Evolutionary conservation across 345 rosid genomes (phyloP).

Genomic region (Eucalyptus camaldulensis): DNA sequence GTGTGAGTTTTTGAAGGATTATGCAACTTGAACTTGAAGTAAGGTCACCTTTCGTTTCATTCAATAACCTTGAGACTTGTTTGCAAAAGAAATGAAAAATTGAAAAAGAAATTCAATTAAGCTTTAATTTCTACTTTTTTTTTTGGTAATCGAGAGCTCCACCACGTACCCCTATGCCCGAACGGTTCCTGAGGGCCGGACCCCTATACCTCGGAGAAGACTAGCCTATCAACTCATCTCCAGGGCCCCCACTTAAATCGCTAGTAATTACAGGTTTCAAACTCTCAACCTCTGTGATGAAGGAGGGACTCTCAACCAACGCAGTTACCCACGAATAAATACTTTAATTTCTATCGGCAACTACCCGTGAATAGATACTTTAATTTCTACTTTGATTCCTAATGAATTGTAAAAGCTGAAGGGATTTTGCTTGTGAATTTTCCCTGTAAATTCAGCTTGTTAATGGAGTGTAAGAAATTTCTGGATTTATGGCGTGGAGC

Average conservation of each 20-base stretch:
- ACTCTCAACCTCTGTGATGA: too few species aligned
- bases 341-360: too few species aligned
- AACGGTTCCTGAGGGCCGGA: accelerated
- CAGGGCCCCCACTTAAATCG: too few species aligned
- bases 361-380: too few species aligned
- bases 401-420: too few species aligned
- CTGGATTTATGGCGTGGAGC: background rate
- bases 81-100: background rate
- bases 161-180: too few species aligned
- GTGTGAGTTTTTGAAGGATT: constrained; percentile 57
- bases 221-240: accelerated
- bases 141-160: too few species aligned
- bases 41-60: constrained; percentile 15
- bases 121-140: background rate
- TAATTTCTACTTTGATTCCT: background rate
- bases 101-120: background rate
- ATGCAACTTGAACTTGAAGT: constrained; percentile 85
- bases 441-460: background rate
- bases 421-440: background rate
- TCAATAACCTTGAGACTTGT: background rate
- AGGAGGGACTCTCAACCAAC: accelerated
- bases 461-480: background rate
- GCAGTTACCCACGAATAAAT: accelerated
- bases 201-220: too few species aligned
- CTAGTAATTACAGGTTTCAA: accelerated